Percentiles rank a stretch among this genome's conserved stretches.
These are phyloP conservation scores for Ligustrum vulgare DNA, from an alignment of 257 asterid species.

Conservation along the genomic window DNA sequence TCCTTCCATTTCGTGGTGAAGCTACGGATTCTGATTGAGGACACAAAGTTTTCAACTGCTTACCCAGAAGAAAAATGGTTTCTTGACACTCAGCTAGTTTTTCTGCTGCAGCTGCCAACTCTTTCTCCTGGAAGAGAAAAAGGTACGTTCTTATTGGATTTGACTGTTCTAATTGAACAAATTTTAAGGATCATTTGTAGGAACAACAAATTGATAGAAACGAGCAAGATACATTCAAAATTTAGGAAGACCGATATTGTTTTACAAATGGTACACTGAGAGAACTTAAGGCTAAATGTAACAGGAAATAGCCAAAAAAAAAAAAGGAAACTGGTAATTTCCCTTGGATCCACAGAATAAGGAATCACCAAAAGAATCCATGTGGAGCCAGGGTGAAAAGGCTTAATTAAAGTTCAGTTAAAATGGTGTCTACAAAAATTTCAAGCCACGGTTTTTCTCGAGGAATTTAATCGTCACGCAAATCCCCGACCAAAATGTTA, in stretches of 20 bases:
- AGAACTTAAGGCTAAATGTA: not conserved
- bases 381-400: not conserved
- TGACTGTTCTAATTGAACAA: not conserved
- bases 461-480: not conserved
- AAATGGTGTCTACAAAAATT: not conserved
- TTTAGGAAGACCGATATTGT: not conserved
- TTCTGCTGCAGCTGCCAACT: slow-evolving; percentile 80
- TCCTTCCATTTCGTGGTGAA: slow-evolving; percentile 40
- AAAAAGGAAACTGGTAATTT: too few species aligned
- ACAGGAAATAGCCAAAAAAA: too few species aligned
- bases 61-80: slow-evolving; percentile 84
- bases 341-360: too few species aligned
- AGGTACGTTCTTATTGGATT: not conserved
- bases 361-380: not conserved
- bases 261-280: not conserved
- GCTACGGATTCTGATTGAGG: slow-evolving; percentile 46
- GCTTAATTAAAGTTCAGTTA: not conserved
- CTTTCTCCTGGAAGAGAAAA: slow-evolving; percentile 62
- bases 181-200: not conserved
- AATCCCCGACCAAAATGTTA: not conserved
- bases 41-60: slow-evolving; percentile 72
- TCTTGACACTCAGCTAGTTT: slow-evolving; percentile 95
- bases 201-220: not conserved
- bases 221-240: not conserved
- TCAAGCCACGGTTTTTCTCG: not conserved